These are phyloP conservation scores for Geotrichum phurueaensis DNA, from an alignment of 1,139 yeast species.

Conservation along the genomic window DNA sequence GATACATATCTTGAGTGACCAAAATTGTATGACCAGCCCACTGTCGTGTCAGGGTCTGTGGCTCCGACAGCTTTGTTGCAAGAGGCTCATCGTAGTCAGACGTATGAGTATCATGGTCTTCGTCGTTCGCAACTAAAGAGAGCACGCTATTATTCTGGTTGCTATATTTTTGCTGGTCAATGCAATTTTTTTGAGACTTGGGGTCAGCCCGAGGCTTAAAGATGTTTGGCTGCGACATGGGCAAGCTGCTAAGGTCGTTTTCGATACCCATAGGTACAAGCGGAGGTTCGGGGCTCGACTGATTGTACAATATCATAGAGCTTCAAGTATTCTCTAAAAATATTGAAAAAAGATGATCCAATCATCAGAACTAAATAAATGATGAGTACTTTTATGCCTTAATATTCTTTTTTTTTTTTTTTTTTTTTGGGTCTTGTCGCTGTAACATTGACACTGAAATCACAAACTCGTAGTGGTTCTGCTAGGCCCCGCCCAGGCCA, in stretches of 20 bases:
- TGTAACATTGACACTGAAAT: neutral
- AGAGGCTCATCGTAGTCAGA: neutral
- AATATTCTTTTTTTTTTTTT: too few species aligned
- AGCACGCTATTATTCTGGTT: too few species aligned
- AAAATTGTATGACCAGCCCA: constrained; percentile 12
- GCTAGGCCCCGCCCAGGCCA: neutral
- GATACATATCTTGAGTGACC: constrained; percentile 7
- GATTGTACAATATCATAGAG: neutral
- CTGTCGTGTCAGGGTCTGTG: neutral
- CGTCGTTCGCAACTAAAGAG: neutral
- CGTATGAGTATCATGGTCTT: neutral
- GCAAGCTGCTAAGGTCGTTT: neutral
- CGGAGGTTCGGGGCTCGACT: neutral
- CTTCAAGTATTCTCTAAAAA: neutral
- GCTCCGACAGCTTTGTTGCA: neutral
- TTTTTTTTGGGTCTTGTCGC: neutral
- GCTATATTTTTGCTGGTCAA: neutral
- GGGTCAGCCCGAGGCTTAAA: neutral
- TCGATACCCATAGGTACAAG: neutral
- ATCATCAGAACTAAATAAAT: too few species aligned
- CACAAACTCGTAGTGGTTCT: neutral
- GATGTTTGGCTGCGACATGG: neutral
- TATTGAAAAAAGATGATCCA: neutral
- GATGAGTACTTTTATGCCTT: neutral
- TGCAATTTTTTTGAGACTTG: neutral